phyloP scores from a whole-genome alignment of 1,139 yeast species.

The Candida sojae region DNA sequence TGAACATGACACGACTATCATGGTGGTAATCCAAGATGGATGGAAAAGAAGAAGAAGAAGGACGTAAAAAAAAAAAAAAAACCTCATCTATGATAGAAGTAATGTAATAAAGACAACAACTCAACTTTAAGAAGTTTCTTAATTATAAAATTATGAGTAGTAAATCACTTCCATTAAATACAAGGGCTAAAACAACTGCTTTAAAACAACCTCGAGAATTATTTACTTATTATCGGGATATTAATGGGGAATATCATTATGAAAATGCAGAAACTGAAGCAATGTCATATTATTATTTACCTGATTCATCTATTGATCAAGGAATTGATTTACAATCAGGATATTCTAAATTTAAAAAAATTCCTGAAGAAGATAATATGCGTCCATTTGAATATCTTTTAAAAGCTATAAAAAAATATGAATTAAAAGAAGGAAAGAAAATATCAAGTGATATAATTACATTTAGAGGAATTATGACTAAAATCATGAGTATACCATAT shows the following conservation, averaged over 20 bases:
- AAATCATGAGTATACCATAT: constrained; percentile 63
- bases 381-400: constrained; percentile 64
- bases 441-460: constrained; percentile 63
- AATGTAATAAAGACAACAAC: no score
- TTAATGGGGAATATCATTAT: constrained; percentile 44
- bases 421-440: constrained; percentile 35
- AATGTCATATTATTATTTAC: constrained; percentile 72
- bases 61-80: neutral
- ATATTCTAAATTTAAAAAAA: constrained; percentile 53
- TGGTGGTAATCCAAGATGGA: no score
- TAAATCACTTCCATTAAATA: constrained; percentile 43
- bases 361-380: constrained; percentile 52
- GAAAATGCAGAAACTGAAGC: constrained; percentile 48
- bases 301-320: constrained; percentile 59
- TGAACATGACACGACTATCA: neutral
- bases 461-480: constrained; percentile 81
- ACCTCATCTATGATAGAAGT: no score
- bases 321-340: constrained; percentile 67
- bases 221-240: constrained; percentile 56
- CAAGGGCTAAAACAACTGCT: constrained; percentile 54
- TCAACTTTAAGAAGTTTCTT: no score
- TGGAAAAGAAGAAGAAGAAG: neutral
- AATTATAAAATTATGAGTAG: constrained; percentile 9
- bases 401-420: constrained; percentile 55
- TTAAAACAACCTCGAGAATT: constrained; percentile 77